Percentiles rank a stretch among this genome's conserved stretches.
phyloP scores from a whole-genome alignment of 805 yeast species.

The Ogataea dorogensis region DNA sequence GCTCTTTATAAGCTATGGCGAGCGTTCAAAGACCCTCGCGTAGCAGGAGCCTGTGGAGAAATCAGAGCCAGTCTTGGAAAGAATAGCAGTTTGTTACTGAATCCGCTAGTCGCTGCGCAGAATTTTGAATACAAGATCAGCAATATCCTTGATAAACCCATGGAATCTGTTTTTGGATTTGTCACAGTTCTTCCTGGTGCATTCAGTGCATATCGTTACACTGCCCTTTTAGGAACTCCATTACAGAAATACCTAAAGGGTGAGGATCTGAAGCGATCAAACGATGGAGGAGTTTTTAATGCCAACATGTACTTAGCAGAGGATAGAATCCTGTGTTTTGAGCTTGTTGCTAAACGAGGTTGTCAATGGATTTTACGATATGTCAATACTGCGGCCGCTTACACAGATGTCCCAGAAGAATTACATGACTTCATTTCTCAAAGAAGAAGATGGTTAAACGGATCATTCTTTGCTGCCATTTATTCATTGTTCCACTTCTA shows the following conservation, averaged over 20 bases:
- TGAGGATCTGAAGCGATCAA: conserved; percentile 67
- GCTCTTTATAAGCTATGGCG: conserved; percentile 90
- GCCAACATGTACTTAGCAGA: conserved; percentile 97
- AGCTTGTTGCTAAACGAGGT: conserved; percentile 79
- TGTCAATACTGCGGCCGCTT: conserved; percentile 85
- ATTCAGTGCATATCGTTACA: conserved; percentile 87
- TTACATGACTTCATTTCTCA: conserved; percentile 86
- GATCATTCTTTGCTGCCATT: conserved; percentile 92
- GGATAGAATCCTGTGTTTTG: conserved; percentile 93
- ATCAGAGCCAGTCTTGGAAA: conserved; percentile 81
- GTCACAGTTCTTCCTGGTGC: conserved; percentile 96
- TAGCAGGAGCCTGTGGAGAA: conserved; percentile 98
- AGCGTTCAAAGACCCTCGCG: conserved; percentile 71
- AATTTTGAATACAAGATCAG: conserved; percentile 96
- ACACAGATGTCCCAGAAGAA: conserved; percentile 92
- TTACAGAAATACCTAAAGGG: conserved; percentile 89
- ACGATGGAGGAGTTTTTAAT: conserved; percentile 78
- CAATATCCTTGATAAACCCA: conserved; percentile 91
- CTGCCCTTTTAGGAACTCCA: conserved; percentile 82
- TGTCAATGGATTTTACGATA: conserved; percentile 78
- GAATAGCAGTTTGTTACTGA: conserved; percentile 47
- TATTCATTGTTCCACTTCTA: conserved; percentile 79
- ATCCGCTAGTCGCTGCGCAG: conserved; percentile 94
- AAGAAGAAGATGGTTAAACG: conserved; percentile 95
- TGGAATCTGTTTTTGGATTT: conserved; percentile 92